Conservation (phyloP, 2,329 filamentous ascomycete genomes). For the Fusarium euwallaceae region DNA sequence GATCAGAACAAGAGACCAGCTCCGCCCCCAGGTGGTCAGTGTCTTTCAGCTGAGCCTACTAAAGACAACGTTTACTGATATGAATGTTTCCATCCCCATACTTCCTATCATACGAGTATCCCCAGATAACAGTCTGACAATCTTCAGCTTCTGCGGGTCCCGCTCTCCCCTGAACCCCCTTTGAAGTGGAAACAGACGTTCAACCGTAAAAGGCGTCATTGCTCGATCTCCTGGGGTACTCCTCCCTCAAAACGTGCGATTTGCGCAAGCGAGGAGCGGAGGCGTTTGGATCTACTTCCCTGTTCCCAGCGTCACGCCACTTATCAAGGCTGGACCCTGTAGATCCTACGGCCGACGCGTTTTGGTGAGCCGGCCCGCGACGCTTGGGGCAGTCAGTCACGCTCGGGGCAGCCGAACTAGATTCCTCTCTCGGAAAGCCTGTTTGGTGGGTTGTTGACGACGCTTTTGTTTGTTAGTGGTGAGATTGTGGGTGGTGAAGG, state of each 20-base stretch:
- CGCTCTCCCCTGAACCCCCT: neutral
- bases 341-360: neutral
- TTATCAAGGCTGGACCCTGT: neutral
- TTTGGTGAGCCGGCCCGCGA: neutral
- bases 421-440: neutral
- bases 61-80: neutral
- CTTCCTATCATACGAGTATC: neutral
- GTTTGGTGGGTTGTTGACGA: neutral
- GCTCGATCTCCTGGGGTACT: neutral
- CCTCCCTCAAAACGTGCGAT: neutral
- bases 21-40: neutral
- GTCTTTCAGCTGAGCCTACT: neutral
- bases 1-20: neutral
- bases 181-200: neutral
- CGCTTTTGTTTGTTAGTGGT: neutral
- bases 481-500: neutral
- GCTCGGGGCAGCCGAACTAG: neutral
- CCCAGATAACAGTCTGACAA: neutral
- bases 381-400: neutral
- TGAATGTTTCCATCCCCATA: neutral
- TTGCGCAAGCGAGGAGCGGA: neutral
- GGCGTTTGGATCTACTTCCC: neutral
- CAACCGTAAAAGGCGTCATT: neutral
- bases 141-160: neutral
- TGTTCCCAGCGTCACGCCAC: neutral